These are phyloP conservation scores for Fagopyrum esculentum DNA, from an alignment of 148 eudicot species.

Conservation along the genomic window DNA sequence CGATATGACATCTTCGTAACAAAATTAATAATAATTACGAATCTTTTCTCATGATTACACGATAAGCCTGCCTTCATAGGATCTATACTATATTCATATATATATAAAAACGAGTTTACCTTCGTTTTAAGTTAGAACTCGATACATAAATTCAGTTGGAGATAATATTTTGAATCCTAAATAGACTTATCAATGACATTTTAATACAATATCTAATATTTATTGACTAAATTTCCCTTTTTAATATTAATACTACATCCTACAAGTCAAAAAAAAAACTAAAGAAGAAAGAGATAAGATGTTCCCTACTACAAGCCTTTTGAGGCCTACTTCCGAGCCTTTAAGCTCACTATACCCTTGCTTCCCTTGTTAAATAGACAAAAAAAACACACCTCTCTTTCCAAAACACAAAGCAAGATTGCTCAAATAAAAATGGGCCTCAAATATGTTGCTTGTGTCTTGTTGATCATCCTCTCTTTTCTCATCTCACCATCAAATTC, in stretches of 20 bases:
- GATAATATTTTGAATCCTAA: no score
- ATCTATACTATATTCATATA: no score
- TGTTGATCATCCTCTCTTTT: neutral
- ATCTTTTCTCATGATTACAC: no score
- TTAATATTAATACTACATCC: neutral
- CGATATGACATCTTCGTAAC: no score
- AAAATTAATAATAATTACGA: no score
- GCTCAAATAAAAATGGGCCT: neutral
- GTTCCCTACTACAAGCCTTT: neutral
- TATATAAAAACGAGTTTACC: no score
- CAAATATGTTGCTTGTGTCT: neutral
- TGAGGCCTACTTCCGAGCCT: neutral
- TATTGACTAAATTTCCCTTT: neutral
- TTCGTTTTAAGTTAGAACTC: no score
- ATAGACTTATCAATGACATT: no score
- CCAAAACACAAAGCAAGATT: neutral
- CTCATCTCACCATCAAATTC: neutral
- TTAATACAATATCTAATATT: no score
- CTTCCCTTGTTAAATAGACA: neutral
- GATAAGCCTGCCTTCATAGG: no score
- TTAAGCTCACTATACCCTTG: neutral
- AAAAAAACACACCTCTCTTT: neutral
- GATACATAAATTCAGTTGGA: no score
- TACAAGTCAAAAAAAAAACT: neutral
- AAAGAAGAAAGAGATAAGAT: neutral